phyloP scores from a whole-genome alignment of 169 alveolate species.

The Eimeria zaria region DNA sequence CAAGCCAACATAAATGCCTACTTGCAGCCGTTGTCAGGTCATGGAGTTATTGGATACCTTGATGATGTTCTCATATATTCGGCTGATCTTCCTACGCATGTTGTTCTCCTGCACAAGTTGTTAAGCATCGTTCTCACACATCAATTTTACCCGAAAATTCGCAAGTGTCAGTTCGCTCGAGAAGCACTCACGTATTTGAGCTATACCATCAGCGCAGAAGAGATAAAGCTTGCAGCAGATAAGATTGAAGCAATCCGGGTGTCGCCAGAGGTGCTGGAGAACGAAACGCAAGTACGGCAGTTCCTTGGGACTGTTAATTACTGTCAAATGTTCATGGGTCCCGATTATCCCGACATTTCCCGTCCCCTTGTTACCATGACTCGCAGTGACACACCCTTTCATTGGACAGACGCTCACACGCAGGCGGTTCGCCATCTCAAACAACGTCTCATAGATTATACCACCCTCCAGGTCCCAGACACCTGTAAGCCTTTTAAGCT shows the following conservation, averaged over 20 bases:
- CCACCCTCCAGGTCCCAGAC: constrained; percentile 30
- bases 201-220: neutral
- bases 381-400: neutral
- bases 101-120: neutral
- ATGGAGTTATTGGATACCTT: neutral
- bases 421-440: neutral
- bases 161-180: neutral
- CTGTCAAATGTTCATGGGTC: neutral
- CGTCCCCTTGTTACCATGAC: neutral
- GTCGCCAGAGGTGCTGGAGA: constrained; percentile 15
- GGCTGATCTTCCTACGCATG: neutral
- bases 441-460: neutral
- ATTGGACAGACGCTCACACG: constrained; percentile 1
- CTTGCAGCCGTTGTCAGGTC: neutral
- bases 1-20: neutral
- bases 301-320: neutral
- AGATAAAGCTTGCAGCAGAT: neutral
- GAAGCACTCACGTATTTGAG: constrained; percentile 1
- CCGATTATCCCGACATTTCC: neutral
- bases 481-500: constrained; percentile 19
- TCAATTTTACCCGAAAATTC: neutral
- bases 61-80: neutral
- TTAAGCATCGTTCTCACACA: neutral
- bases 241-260: constrained; percentile 7
- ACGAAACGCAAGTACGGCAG: constrained; percentile 30